phyloP scores from a whole-genome alignment of 1,139 yeast species.

The Wickerhamiella pararugosa region DNA sequence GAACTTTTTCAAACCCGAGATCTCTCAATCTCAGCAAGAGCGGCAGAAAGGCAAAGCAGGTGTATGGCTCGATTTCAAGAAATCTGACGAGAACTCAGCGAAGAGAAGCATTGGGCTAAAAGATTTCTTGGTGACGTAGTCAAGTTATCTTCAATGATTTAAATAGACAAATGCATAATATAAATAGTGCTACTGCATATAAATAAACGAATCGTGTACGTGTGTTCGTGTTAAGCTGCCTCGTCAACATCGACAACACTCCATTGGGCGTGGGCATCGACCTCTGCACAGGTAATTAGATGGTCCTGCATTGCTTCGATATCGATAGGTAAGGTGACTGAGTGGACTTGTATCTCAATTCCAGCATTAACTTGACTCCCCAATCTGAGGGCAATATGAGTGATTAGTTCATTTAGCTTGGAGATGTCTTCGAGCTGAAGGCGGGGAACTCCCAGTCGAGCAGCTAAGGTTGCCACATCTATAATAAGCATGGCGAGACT shows the following conservation, averaged over 20 bases:
- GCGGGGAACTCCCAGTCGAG: constrained; percentile 15
- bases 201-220: too few relatives aligned
- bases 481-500: constrained; percentile 25
- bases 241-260: constrained; percentile 19
- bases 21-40: too few relatives aligned
- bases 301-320: constrained; percentile 20
- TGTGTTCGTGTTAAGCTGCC: too few relatives aligned
- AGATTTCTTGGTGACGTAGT: background rate
- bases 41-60: background rate
- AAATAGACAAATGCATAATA: too few relatives aligned
- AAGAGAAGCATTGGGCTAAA: background rate
- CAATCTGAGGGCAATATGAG: constrained; percentile 15
- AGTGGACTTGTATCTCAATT: constrained; percentile 13
- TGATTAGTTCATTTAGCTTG: constrained; percentile 13
- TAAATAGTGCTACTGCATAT: too few relatives aligned
- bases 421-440: constrained; percentile 9
- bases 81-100: constrained; percentile 4
- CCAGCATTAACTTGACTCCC: constrained; percentile 14
- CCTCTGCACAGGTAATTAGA: constrained; percentile 21
- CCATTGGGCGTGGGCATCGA: constrained; percentile 27
- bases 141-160: background rate
- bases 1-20: too few relatives aligned
- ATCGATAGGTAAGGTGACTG: constrained; percentile 12
- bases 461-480: constrained; percentile 19
- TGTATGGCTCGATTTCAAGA: constrained; percentile 6